phyloP scores from a whole-genome alignment of 2,329 filamentous ascomycete species.

The Lasiodiplodia theobromae region DNA sequence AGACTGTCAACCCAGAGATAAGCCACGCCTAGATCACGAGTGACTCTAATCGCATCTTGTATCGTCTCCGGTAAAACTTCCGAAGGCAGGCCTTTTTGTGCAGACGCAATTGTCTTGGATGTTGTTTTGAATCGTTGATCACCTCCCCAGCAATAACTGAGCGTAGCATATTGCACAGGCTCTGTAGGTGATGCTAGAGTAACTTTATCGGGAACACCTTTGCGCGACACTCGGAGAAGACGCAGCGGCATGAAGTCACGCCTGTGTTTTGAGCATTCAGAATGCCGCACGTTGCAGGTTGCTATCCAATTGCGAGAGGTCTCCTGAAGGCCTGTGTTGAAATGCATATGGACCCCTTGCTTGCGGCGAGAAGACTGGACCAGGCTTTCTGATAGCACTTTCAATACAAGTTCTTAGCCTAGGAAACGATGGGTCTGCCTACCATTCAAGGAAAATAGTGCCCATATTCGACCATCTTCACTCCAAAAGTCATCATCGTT shows the following conservation, averaged over 20 bases:
- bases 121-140: background rate
- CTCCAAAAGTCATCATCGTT: no score
- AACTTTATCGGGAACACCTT: background rate
- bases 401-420: no score
- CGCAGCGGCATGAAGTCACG: background rate
- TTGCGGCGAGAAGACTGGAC: no score
- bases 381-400: no score
- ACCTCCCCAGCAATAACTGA: background rate
- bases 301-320: background rate
- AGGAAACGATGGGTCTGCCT: no score
- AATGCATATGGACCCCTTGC: background rate
- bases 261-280: background rate
- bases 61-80: background rate
- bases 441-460: no score
- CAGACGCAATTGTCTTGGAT: background rate
- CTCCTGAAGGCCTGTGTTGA: no score
- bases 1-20: conserved; percentile 19
- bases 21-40: background rate
- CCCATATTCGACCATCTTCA: no score
- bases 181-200: no score
- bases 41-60: background rate
- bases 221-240: background rate
- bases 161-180: background rate
- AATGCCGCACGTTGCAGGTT: background rate
- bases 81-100: background rate